These are phyloP conservation scores for Tetradesmus obliquus DNA, from an alignment of 139 green algal genomes.

Conservation along the genomic window DNA sequence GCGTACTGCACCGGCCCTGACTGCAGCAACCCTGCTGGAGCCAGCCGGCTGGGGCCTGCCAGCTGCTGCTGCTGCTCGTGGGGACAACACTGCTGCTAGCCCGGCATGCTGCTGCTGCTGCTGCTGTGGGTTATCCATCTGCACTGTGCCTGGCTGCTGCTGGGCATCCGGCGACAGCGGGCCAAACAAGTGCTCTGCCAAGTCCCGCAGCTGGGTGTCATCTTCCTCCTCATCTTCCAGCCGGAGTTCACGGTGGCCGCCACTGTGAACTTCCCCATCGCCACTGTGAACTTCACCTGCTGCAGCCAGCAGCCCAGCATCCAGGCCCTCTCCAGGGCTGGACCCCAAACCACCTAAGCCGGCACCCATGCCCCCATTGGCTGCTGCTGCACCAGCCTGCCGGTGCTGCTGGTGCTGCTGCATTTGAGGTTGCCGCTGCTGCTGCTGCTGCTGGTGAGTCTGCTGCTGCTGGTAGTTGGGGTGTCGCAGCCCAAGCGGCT, in stretches of 20 bases:
- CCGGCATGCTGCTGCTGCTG: constrained; percentile 9
- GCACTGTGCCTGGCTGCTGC: background rate
- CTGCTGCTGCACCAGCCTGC: background rate
- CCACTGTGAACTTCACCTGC: background rate
- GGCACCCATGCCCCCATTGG: background rate
- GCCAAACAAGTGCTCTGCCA: background rate
- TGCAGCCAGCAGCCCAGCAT: background rate
- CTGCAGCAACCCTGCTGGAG: background rate
- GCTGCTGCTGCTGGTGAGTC: background rate
- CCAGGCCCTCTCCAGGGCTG: background rate
- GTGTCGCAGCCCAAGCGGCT: constrained; percentile 2
- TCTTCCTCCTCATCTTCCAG: constrained; percentile 6
- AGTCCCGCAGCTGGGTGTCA: background rate
- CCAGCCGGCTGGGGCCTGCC: background rate
- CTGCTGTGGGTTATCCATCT: background rate
- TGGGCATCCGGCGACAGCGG: background rate
- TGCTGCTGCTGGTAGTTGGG: background rate
- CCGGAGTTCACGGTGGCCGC: background rate
- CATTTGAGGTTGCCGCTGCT: background rate
- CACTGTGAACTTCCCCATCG: background rate
- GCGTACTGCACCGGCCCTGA: background rate
- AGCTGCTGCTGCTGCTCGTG: background rate
- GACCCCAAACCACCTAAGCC: background rate
- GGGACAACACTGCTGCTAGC: background rate
- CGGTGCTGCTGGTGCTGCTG: background rate